Evolutionary conservation across 352 stramenopile species (phyloP).

Genomic region (Globisporangium splendens): DNA sequence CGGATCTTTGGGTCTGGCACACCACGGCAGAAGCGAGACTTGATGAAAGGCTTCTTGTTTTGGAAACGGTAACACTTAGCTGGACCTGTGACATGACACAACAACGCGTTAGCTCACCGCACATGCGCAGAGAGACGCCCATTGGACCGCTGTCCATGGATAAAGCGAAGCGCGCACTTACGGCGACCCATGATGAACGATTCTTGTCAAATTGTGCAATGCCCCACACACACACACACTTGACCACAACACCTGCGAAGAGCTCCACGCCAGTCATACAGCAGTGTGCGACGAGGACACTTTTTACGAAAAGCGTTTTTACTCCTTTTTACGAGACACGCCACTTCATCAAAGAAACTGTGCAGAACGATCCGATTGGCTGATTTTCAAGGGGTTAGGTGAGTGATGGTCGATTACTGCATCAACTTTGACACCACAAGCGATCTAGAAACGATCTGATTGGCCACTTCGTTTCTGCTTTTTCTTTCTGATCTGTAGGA

Average conservation of each 20-base stretch:
- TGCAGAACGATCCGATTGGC: no score
- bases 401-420: conserved; percentile 9
- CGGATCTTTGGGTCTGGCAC: conserved; percentile 96
- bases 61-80: conserved; percentile 99
- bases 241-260: neutral
- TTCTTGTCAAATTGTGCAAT: conserved; percentile 15
- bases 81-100: conserved; percentile 28
- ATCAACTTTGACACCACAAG: neutral
- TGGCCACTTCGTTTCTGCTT: neutral
- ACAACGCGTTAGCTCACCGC: no score
- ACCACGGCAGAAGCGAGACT: conserved; percentile 99
- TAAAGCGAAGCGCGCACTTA: no score
- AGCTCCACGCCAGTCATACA: conserved; percentile 6
- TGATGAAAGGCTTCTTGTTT: conserved; percentile 99
- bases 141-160: no score
- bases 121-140: no score
- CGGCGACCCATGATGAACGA: conserved; percentile 43
- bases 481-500: neutral
- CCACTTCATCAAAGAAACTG: no score
- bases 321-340: conserved; percentile 2
- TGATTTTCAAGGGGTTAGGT: neutral
- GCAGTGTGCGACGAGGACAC: neutral
- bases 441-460: neutral
- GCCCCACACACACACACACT: neutral
- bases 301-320: neutral